Percentiles rank a stretch among this genome's conserved stretches.
phyloP scores from a whole-genome alignment of 2,329 filamentous ascomycete species.

The Annulohypoxylon truncatum region DNA sequence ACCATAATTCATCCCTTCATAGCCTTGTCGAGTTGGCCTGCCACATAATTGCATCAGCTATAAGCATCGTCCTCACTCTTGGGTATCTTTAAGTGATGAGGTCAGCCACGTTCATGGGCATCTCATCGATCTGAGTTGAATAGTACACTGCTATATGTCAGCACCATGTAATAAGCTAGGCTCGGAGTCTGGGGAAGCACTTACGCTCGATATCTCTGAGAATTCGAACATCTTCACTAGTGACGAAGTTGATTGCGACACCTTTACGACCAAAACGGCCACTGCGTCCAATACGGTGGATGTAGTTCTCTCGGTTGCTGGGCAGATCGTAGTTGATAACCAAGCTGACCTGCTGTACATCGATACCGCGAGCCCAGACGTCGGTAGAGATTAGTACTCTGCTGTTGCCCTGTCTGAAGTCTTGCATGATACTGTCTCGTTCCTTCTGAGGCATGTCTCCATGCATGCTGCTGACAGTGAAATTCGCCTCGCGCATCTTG shows the following conservation, averaged over 20 bases:
- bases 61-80: not conserved
- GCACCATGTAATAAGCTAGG: not conserved
- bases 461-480: conserved; percentile 98
- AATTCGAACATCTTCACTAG: conserved; percentile 96
- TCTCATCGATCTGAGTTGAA: conserved; percentile 96
- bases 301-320: conserved; percentile 99
- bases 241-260: conserved; percentile 99
- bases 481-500: conserved; percentile 99
- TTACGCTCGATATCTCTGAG: conserved; percentile 93
- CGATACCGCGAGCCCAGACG: conserved; percentile 97
- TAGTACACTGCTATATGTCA: conserved; percentile 76
- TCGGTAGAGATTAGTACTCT: conserved; percentile 97
- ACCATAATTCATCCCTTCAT: conserved; percentile 10
- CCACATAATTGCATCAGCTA: conserved; percentile 15
- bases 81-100: conserved; percentile 60
- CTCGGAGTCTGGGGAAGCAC: conserved; percentile 49
- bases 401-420: conserved; percentile 96
- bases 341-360: conserved; percentile 96
- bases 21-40: conserved; percentile 11
- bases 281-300: conserved; percentile 96
- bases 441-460: conserved; percentile 99
- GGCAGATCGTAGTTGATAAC: conserved; percentile 99
- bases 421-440: conserved; percentile 98
- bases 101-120: conserved; percentile 93
- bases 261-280: conserved; percentile 97